Evolutionary conservation across 345 rosid genomes (phyloP), one percentile per base, ranked within the genome.

Genomic region (Angophora floribunda): DNA sequence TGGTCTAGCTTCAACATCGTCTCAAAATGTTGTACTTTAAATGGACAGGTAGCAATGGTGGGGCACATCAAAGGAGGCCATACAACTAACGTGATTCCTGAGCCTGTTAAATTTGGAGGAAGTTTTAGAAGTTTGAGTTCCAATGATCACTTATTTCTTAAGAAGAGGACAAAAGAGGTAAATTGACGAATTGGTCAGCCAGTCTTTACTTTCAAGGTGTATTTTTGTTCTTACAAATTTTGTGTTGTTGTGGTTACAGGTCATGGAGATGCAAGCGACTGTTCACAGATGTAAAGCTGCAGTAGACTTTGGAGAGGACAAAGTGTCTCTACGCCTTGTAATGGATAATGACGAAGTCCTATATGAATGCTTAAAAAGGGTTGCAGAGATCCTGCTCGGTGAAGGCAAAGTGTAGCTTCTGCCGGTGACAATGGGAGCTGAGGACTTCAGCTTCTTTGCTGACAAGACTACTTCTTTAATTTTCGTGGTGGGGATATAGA

Each of bases 381-480:
- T 95, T 79, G 96, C 93, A 9, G 94, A 94, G 88, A 65, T 82
- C 6, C 88, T 95, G 85, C 91, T 94, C 9, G 98, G 99, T 51
- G 90, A 94, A 86, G 80, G 59, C 7, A 96, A 94, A 70, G 93
- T 95, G 89, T 88, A 93, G 84, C 91, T 94, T 21, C 55, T 93
- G 28, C 96, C 94, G 7, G 87, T 94, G 79, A 94, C 93, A 36
- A 93, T 94, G 96, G 98, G 95, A 51, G 91, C 92, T 36, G 96
- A 95, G 86, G 98, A 95, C 90, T 95, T 95, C 90, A 95, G 97
- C 88, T 94, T 93, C 94, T 96, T 90, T 89, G 92, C 98, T 6
- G 89, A 93, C 89, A 95, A 89, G 92, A 93, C 94, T 10, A 90
- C 95, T 10, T 93, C 96, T 28, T 92, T 93, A 2, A 92, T 94